Base-by-base conservation (phyloP, 495 filamentous ascomycete genomes). In the Penicillium bialowiezense region DNA sequence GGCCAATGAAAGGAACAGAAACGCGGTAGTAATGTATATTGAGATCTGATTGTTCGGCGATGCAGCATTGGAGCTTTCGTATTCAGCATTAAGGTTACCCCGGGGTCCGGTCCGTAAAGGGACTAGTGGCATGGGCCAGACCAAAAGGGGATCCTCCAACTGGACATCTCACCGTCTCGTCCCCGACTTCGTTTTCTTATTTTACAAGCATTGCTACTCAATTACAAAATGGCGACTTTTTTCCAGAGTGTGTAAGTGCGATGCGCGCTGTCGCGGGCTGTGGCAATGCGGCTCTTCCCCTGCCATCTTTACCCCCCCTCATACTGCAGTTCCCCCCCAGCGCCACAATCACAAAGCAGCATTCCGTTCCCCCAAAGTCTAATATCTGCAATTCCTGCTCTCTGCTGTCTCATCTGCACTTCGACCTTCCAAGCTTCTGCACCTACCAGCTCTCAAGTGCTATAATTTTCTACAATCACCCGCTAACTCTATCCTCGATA, bases 221-320 rank as follows among this genome's bases (percentile, higher is more conserved):
- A 17, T 51, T 41, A 48, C 63, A 78, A 56, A 47, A 90, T 90
- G 87, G 84, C 86, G 50, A 87, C 83, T 65, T 77, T 89, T 63
- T 87, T 90, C 60, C 87, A 86, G 63, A 86, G 86, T 65, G 86
- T 90, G 87, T 89, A 77, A 78, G 86, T 87, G 45, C 5, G 3
- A 28, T 46, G 32, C 52, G 40, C 21, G 46, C 51, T n/a, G 9
- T 39, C 15, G 47, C 15, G 26, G 32, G 23, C 39, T 26, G 29
- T 48, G 38, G 41, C 35, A 24, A 29, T 39, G 23, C 28, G 29
- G 31, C 21, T 37, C 34, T 42, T 45, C 32, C 51, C 42, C 45
- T 51, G 36, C 50, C 35, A 44, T 26, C 36, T 34, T 45, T 36
- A 28, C 53, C 45, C 51, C 23, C 50, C 52, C 51, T 56, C 52